Evolutionary conservation across 257 asterid genomes (phyloP).

Genomic region (Solanum sejunctum): DNA sequence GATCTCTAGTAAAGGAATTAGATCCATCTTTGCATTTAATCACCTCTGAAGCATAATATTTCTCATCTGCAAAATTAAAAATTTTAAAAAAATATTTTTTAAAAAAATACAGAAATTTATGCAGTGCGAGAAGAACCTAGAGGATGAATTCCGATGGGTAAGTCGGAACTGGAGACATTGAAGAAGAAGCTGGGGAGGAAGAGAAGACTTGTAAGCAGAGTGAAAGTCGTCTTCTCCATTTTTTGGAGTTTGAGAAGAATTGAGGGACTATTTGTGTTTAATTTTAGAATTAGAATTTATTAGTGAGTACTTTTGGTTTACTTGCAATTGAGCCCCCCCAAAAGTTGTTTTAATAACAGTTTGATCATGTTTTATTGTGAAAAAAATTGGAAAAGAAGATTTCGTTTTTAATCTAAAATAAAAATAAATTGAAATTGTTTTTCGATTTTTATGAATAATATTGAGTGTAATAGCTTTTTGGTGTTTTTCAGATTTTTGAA

Average conservation of each 20-base stretch:
- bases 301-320: neutral
- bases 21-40: slow-evolving; percentile 84
- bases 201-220: neutral
- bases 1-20: slow-evolving; percentile 53
- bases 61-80: slow-evolving; percentile 38
- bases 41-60: slow-evolving; percentile 42
- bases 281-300: neutral
- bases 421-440: no score
- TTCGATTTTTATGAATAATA: no score
- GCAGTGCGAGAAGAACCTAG: slow-evolving; percentile 28
- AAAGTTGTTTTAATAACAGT: neutral
- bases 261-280: neutral
- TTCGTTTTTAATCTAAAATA: no score
- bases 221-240: slow-evolving; percentile 5
- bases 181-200: neutral
- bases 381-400: no score
- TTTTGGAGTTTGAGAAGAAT: neutral
- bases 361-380: no score
- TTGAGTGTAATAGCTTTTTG: no score
- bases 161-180: slow-evolving; percentile 13
- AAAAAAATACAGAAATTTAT: neutral
- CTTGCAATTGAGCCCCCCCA: neutral
- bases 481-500: no score
- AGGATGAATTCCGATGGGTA: slow-evolving; percentile 63
- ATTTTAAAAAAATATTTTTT: neutral